Conservation (phyloP, 164 flowering plant species). For the Houttuynia cordata region DNA sequence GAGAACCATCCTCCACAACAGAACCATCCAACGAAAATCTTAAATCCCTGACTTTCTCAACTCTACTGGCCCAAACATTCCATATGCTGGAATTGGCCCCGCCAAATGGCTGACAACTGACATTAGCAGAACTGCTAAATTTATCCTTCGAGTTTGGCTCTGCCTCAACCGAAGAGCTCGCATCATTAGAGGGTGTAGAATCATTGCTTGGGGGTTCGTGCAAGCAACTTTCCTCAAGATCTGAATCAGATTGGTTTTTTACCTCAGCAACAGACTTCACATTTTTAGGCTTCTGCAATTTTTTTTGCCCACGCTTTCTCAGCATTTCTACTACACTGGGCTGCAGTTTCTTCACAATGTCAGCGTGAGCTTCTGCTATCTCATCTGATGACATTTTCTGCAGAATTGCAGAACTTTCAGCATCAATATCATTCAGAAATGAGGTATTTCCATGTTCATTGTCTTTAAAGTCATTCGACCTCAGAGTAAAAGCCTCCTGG, state of each 20-base stretch:
- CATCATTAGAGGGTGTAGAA: slow-evolving; percentile 6
- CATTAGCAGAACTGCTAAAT: slow-evolving; percentile 8
- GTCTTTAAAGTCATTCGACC: background rate
- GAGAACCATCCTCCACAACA: slow-evolving; percentile 28
- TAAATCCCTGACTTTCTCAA: slow-evolving; percentile 62
- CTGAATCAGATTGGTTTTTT: slow-evolving; percentile 5
- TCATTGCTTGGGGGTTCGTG: slow-evolving; percentile 4
- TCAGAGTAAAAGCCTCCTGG: background rate
- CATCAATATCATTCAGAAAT: slow-evolving; percentile 71
- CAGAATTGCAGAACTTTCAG: slow-evolving; percentile 56
- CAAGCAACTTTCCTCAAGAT: slow-evolving; percentile 8
- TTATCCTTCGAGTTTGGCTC: slow-evolving; percentile 8
- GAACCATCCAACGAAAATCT: slow-evolving; percentile 77
- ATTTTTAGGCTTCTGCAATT: slow-evolving; percentile 30
- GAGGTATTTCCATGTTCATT: slow-evolving; percentile 17
- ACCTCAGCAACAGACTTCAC: slow-evolving; percentile 8
- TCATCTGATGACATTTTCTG: slow-evolving; percentile 62
- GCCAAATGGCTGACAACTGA: slow-evolving; percentile 9
- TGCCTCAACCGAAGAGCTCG: slow-evolving; percentile 5
- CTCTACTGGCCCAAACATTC: slow-evolving; percentile 78
- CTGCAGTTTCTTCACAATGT: slow-evolving; percentile 59
- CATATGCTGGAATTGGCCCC: slow-evolving; percentile 27
- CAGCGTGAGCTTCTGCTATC: slow-evolving; percentile 73
- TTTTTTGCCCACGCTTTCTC: slow-evolving; percentile 44
- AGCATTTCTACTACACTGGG: slow-evolving; percentile 46